These are phyloP conservation scores for Aspergillus heteromorphus DNA, from an alignment of 495 filamentous ascomycete species.

Conservation along the genomic window DNA sequence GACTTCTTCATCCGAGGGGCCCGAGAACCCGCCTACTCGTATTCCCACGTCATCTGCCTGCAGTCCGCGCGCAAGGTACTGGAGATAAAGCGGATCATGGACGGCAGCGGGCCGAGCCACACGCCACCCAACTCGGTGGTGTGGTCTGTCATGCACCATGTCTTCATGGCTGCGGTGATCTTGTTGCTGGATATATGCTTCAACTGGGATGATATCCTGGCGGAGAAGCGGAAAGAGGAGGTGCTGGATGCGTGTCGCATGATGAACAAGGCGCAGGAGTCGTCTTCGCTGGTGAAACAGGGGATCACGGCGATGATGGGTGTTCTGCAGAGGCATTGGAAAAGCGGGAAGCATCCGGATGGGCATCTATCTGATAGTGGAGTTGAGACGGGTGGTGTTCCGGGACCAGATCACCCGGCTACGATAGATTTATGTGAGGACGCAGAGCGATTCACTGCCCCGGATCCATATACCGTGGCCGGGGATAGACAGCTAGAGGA, in stretches of 20 bases:
- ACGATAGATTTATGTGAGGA: neutral
- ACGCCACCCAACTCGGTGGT: conserved; percentile 24
- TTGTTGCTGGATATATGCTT: conserved; percentile 43
- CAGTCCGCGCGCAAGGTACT: conserved; percentile 41
- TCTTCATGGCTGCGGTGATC: conserved; percentile 45
- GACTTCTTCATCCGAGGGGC: conserved; percentile 37
- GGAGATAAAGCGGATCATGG: conserved; percentile 36
- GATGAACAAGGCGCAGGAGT: conserved; percentile 33
- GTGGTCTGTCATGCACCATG: conserved; percentile 39
- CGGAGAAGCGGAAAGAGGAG: conserved; percentile 35
- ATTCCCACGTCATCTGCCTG: conserved; percentile 39
- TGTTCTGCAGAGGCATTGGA: conserved; percentile 29
- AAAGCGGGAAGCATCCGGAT: conserved; percentile 10
- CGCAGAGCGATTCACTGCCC: neutral
- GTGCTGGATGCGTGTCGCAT: conserved; percentile 40
- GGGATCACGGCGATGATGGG: conserved; percentile 35
- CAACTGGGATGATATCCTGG: conserved; percentile 39
- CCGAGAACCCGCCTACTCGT: conserved; percentile 36
- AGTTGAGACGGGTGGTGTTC: neutral
- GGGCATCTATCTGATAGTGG: neutral
- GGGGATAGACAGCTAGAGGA: conserved; percentile 22
- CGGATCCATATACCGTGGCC: neutral
- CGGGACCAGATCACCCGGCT: neutral
- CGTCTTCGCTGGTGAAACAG: conserved; percentile 24
- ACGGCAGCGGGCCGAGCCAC: conserved; percentile 26